Conservation (phyloP, 495 filamentous ascomycete genomes). For the Pyrenula aspistea region DNA sequence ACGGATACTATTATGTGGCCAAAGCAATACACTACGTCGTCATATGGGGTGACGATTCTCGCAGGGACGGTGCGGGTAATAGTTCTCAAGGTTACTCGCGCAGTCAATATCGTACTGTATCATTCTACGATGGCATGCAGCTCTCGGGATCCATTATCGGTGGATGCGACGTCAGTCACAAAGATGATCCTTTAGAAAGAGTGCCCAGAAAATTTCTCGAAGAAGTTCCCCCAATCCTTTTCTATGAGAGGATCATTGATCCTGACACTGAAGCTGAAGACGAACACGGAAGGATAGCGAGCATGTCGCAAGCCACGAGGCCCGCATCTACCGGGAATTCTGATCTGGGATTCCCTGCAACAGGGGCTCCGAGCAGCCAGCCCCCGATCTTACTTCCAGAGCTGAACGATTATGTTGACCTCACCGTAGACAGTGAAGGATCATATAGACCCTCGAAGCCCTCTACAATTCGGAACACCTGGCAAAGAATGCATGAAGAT, state of each 20-base stretch:
- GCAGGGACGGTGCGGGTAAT: slow-evolving; percentile 12
- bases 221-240: slow-evolving; percentile 14
- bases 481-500: too few relatives aligned
- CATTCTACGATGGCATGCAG: slow-evolving; percentile 17
- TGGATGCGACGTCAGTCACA: neutral
- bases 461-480: too few relatives aligned
- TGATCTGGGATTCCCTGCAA: too few relatives aligned
- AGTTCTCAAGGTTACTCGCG: slow-evolving; percentile 4
- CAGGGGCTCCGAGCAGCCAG: too few relatives aligned
- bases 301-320: neutral
- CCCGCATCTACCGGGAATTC: neutral
- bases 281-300: neutral
- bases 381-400: too few relatives aligned
- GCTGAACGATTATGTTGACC: too few relatives aligned
- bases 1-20: slow-evolving; percentile 14
- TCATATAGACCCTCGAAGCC: too few relatives aligned
- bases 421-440: too few relatives aligned
- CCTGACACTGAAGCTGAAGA: slow-evolving; percentile 3
- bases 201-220: slow-evolving; percentile 16
- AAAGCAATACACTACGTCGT: slow-evolving; percentile 13
- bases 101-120: neutral
- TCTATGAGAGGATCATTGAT: slow-evolving; percentile 26
- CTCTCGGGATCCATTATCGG: slow-evolving; percentile 16
- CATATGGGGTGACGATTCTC: slow-evolving; percentile 20
- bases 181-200: slow-evolving; percentile 11